A percentile compares a stretch with the other conserved stretches of the same genome.
Conservation (phyloP, 164 flowering plant genomes). For the Kalanchoe fedtschenkoi region DNA sequence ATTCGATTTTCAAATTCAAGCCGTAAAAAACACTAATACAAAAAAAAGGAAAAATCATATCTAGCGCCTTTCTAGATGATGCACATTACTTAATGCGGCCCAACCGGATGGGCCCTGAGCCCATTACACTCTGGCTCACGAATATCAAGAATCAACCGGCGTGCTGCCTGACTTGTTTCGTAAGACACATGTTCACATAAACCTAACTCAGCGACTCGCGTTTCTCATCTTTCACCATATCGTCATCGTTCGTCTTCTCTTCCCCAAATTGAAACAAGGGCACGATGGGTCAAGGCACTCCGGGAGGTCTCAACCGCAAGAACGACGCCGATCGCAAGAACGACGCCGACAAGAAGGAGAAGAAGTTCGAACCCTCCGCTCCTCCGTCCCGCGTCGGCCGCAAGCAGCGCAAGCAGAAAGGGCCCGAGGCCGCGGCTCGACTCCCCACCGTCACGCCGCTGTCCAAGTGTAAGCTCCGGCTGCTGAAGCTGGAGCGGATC, state of each 20-base stretch:
- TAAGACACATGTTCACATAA: no score
- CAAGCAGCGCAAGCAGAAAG: slow-evolving; percentile 38
- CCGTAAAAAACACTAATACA: no score
- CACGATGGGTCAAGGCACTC: slow-evolving; percentile 33
- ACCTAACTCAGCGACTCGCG: no score
- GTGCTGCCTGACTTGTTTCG: no score
- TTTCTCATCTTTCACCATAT: background rate
- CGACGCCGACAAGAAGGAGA: slow-evolving; percentile 38
- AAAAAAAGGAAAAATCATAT: no score
- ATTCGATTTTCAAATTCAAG: no score
- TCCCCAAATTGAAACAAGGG: background rate
- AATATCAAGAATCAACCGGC: no score
- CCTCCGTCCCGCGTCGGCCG: slow-evolving; percentile 38
- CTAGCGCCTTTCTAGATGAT: no score
- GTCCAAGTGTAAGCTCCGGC: slow-evolving; percentile 34
- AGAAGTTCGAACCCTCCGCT: slow-evolving; percentile 41
- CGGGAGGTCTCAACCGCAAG: slow-evolving; percentile 32
- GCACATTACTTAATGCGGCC: no score
- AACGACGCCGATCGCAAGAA: slow-evolving; percentile 30
- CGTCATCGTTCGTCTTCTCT: slow-evolving; percentile 15
- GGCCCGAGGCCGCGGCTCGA: slow-evolving; percentile 42
- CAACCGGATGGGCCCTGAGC: no score
- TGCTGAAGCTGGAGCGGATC: slow-evolving; percentile 35
- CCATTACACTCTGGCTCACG: no score
- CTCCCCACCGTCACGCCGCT: slow-evolving; percentile 24